Conservation (phyloP, 208 protist genomes). For the Wallacemonas collosoma region DNA sequence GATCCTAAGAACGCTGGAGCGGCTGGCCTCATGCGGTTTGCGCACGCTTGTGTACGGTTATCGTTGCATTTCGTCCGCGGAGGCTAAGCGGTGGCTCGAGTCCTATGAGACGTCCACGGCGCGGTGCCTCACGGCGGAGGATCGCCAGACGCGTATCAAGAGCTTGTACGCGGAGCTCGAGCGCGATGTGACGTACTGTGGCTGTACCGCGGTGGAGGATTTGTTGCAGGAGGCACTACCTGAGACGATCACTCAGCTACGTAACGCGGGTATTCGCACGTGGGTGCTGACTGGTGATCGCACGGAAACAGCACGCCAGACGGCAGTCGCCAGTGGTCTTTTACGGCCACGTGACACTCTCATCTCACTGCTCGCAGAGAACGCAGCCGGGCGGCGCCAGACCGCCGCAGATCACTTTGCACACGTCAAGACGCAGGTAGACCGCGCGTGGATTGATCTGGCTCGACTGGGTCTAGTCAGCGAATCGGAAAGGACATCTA, state of each 20-base stretch:
- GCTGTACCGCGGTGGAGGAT: slow-evolving; percentile 96
- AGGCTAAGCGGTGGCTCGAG: slow-evolving; percentile 40
- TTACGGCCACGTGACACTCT: slow-evolving; percentile 41
- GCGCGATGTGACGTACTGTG: slow-evolving; percentile 86
- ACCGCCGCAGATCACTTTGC: slow-evolving; percentile 40
- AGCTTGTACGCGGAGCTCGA: slow-evolving; percentile 80
- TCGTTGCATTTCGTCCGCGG: slow-evolving; percentile 39
- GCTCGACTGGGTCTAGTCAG: slow-evolving; percentile 12
- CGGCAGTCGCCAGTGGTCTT: slow-evolving; percentile 80
- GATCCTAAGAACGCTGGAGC: slow-evolving; percentile 15
- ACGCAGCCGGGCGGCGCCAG: slow-evolving; percentile 20
- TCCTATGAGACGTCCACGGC: slow-evolving; percentile 28
- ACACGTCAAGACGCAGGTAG: slow-evolving; percentile 32
- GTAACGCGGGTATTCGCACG: slow-evolving; percentile 81
- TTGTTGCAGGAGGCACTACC: slow-evolving; percentile 95
- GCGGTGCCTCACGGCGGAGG: slow-evolving; percentile 21
- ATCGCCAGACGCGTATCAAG: slow-evolving; percentile 29
- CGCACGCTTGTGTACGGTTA: slow-evolving; percentile 76
- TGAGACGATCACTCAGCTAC: slow-evolving; percentile 80
- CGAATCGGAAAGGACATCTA: slow-evolving; percentile 19
- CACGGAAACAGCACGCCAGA: slow-evolving; percentile 96
- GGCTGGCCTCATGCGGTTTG: slow-evolving; percentile 53
- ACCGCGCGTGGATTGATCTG: slow-evolving; percentile 23
- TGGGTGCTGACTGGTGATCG: slow-evolving; percentile 99
- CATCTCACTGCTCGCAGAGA: slow-evolving; percentile 42